These are phyloP conservation scores for Curvularia verruculosa DNA, from an alignment of 2,329 filamentous ascomycete species.

Conservation along the genomic window DNA sequence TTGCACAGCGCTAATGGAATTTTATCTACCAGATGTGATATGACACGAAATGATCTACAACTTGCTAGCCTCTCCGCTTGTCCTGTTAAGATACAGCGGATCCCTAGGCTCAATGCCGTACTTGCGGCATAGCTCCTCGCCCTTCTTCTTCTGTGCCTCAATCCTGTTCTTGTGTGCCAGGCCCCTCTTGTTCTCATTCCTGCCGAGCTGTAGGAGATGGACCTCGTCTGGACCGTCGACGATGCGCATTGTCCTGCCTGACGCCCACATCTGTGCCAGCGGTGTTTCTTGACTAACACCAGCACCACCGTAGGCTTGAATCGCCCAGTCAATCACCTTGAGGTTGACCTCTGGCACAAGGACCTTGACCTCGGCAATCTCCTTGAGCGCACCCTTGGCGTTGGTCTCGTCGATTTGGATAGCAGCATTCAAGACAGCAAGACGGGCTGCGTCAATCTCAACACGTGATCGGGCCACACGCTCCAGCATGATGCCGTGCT, in stretches of 20 bases:
- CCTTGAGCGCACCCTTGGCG: slow-evolving; percentile 86
- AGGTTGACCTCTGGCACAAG: slow-evolving; percentile 82
- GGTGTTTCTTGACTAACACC: slow-evolving; percentile 96
- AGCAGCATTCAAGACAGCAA: slow-evolving; percentile 91
- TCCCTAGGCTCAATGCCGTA: slow-evolving; percentile 57
- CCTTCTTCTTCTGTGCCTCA: slow-evolving; percentile 67
- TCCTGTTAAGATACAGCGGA: slow-evolving; percentile 51
- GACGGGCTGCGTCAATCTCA: slow-evolving; percentile 89
- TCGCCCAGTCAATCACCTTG: slow-evolving; percentile 88
- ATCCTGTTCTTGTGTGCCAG: slow-evolving; percentile 66
- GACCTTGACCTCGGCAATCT: slow-evolving; percentile 96
- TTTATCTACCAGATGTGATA: not conserved
- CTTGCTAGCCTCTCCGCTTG: slow-evolving; percentile 49
- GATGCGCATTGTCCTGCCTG: slow-evolving; percentile 79
- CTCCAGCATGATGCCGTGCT: slow-evolving; percentile 94
- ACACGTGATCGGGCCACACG: slow-evolving; percentile 92
- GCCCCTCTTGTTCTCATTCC: slow-evolving; percentile 77
- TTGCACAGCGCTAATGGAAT: not conserved
- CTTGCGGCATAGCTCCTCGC: slow-evolving; percentile 68
- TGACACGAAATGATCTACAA: slow-evolving; percentile 37
- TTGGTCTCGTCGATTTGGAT: slow-evolving; percentile 90
- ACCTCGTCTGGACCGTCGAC: slow-evolving; percentile 98
- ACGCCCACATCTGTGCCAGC: slow-evolving; percentile 76
- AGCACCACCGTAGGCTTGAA: slow-evolving; percentile 89
- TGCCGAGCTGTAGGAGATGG: slow-evolving; percentile 74